A percentile compares a stretch with the other conserved stretches of the same genome.
phyloP scores from a whole-genome alignment of 805 yeast species.

The Brettanomyces bruxellensis region DNA sequence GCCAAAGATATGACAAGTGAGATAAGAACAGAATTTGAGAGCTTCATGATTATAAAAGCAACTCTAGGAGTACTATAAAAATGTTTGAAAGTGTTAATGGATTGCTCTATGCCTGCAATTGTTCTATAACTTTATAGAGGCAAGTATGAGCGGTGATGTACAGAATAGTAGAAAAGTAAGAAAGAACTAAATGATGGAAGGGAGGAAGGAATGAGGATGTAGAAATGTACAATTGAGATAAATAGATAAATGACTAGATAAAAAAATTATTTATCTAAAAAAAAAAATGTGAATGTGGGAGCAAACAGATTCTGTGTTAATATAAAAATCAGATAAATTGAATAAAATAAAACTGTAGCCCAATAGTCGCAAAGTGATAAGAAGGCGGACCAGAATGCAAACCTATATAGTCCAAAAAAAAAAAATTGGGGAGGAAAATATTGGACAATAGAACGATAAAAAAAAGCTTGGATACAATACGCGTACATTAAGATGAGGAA shows the following conservation, averaged over 20 bases:
- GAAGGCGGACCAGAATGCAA: neutral
- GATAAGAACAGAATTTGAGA: constrained; percentile 7
- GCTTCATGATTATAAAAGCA: constrained; percentile 7
- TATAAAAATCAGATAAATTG: neutral
- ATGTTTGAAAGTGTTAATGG: no score
- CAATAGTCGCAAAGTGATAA: neutral
- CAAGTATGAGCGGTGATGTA: neutral
- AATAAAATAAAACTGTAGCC: neutral
- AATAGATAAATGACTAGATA: no score
- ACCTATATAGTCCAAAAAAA: no score
- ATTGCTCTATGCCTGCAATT: no score
- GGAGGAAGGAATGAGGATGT: neutral
- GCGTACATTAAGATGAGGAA: no score
- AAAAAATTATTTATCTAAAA: no score
- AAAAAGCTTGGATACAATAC: no score
- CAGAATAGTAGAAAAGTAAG: neutral
- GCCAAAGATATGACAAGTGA: constrained; percentile 10
- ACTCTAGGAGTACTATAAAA: no score
- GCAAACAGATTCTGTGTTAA: neutral
- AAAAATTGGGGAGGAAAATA: no score
- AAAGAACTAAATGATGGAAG: neutral
- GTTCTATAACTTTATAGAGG: neutral
- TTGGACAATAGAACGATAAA: no score
- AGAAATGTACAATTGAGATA: neutral
- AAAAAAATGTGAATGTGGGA: no score